Evolutionary conservation across 2,329 filamentous ascomycete genomes (phyloP), one percentile per base, ranked within the genome.

Genomic region (Colletotrichum shisoi): DNA sequence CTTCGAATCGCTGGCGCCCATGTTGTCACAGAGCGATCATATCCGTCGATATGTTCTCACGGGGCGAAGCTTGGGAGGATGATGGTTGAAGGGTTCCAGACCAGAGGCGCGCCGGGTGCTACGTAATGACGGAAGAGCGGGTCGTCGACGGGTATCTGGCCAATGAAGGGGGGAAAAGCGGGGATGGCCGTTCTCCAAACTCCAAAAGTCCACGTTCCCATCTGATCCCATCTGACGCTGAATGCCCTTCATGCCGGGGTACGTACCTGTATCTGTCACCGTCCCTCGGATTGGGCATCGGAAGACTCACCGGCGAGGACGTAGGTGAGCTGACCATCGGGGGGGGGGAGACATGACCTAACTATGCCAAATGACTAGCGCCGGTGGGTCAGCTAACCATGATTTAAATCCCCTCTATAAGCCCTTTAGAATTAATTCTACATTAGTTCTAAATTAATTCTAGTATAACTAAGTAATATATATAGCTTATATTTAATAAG

Each of bases 1-100:
- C 86, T 98, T 98, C 75, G 94, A 98, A 82, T 98, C 94, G 81
- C 94, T 97, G 77, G 94, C 94, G 80, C 95, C 95, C 95, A 99
- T 99, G 63, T 71, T 79, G 71, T 67, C 62, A 62, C 54, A 56
- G 31, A 57, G 52, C 24, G 57, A 40, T 54, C 69, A 70, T 70
- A 62, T 62, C 69, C 34, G 48, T 69, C 59, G 46, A 39, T 44
- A 51, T 24, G 48, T 57, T 67, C 63, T 67, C 51, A 40, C 51
- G 15, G 34, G 52, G 53, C 27, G 66, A 68, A 67, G 66, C 62
- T 67, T 40, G 39, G 48, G 56, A 62, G 46, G 51, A 57, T 46
- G 63, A 58, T 39, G 54, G 61, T 39, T 7, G 34, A 57, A 40
- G 9, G 51, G 62, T 67, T 57, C 66, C 34, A 62, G 62, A 62